Conservation (phyloP, 2,329 filamentous ascomycete genomes). For the Talaromyces sp. region DNA sequence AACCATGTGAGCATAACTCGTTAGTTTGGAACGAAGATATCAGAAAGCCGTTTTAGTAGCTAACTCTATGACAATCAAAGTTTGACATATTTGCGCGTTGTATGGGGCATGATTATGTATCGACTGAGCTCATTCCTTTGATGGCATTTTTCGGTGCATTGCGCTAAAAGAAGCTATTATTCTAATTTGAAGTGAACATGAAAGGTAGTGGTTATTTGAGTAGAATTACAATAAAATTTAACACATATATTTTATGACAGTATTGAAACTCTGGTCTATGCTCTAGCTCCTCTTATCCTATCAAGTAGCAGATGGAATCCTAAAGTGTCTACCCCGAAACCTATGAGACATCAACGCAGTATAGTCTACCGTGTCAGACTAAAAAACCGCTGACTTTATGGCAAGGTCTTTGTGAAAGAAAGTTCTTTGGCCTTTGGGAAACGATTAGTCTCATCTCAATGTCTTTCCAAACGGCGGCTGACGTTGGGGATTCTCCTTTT, state of each 20-base stretch:
- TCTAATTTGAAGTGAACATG: neutral
- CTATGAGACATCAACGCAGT: neutral
- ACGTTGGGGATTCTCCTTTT: neutral
- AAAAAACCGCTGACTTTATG: neutral
- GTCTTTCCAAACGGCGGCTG: neutral
- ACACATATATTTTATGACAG: neutral
- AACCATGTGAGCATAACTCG: conserved; percentile 13
- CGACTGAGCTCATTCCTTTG: neutral
- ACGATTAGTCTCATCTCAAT: neutral
- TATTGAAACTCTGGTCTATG: neutral
- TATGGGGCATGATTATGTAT: conserved; percentile 3
- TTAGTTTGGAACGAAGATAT: neutral
- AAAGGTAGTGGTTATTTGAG: neutral
- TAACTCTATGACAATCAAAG: neutral
- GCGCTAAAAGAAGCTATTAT: neutral
- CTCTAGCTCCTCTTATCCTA: neutral
- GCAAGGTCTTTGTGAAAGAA: neutral
- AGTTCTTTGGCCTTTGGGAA: neutral
- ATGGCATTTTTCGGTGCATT: neutral
- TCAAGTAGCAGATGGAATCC: neutral
- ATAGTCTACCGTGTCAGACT: neutral
- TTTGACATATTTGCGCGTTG: conserved; percentile 9
- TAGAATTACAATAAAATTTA: neutral
- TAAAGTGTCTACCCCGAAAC: neutral
- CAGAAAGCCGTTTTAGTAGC: neutral